These are phyloP conservation scores for Sporobolus alterniflorus DNA, from an alignment of 202 grass and related monocot species.

Conservation along the genomic window DNA sequence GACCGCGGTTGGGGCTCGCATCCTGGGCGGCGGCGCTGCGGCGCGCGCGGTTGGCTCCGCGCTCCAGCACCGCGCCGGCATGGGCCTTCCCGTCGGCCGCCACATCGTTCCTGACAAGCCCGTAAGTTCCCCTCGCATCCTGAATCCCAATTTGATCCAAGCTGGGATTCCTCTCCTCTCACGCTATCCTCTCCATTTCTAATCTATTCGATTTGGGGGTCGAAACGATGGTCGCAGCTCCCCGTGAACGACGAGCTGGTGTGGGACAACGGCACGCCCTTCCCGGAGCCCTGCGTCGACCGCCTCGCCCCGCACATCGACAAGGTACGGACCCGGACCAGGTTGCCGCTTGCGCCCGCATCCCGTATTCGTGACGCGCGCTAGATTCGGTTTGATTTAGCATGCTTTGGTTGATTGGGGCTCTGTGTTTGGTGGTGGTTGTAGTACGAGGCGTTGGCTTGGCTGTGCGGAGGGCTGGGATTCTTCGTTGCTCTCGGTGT, in stretches of 20 bases:
- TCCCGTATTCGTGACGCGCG: neutral
- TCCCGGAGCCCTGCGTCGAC: conserved; percentile 93
- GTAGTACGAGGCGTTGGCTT: conserved; percentile 90
- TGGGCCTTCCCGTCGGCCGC: conserved; percentile 90
- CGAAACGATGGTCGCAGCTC: conserved; percentile 43
- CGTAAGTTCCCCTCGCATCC: conserved; percentile 31
- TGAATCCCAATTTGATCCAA: neutral
- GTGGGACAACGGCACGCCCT: conserved; percentile 99
- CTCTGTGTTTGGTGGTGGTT: neutral
- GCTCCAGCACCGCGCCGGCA: conserved; percentile 79
- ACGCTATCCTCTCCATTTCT: neutral
- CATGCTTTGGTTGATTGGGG: conserved; percentile 22
- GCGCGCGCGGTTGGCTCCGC: conserved; percentile 68
- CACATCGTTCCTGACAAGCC: conserved; percentile 98
- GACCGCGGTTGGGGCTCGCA: conserved; percentile 62
- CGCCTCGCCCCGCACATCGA: conserved; percentile 90
- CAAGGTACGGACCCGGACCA: conserved; percentile 56
- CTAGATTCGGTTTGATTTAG: conserved; percentile 26
- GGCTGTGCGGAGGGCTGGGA: conserved; percentile 83
- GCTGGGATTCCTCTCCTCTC: neutral
- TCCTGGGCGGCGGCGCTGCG: conserved; percentile 71
- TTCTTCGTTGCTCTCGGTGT: conserved; percentile 75
- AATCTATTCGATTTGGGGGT: conserved; percentile 15
- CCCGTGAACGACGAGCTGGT: conserved; percentile 71
- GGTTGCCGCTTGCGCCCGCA: neutral